phyloP scores from a whole-genome alignment of 2,329 filamentous ascomycete genomes.

The Trichoderma sp. region DNA sequence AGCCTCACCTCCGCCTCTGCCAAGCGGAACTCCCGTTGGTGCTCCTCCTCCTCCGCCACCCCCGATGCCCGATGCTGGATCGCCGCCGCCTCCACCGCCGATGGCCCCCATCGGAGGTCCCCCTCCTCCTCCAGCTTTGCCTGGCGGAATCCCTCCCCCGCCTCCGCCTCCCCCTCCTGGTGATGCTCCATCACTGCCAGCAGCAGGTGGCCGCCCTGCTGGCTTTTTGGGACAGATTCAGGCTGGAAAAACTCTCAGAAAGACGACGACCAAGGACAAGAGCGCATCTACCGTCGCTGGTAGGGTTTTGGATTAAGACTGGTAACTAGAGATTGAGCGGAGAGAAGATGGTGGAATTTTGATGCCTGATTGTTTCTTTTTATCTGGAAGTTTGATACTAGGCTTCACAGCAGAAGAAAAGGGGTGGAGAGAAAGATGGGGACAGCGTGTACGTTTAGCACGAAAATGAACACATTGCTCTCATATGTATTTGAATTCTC shows the following conservation, averaged over 20 bases:
- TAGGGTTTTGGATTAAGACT: slow-evolving; percentile 62
- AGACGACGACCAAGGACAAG: slow-evolving; percentile 87
- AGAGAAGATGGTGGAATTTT: not conserved
- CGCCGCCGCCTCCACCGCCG: slow-evolving; percentile 35
- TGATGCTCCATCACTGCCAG: slow-evolving; percentile 47
- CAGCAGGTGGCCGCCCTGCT: slow-evolving; percentile 53
- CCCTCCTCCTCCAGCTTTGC: slow-evolving; percentile 39
- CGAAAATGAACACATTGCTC: slow-evolving; percentile 10
- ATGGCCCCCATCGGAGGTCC: slow-evolving; percentile 35
- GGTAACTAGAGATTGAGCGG: not conserved
- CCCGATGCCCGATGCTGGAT: slow-evolving; percentile 31
- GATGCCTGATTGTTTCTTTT: not conserved
- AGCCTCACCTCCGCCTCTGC: slow-evolving; percentile 43
- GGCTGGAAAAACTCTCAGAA: slow-evolving; percentile 74
- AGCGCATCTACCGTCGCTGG: slow-evolving; percentile 73
- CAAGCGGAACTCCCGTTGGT: slow-evolving; percentile 34
- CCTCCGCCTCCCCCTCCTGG: slow-evolving; percentile 51
- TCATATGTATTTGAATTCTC: not conserved
- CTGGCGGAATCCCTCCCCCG: slow-evolving; percentile 42
- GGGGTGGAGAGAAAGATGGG: not conserved
- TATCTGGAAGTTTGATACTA: not conserved
- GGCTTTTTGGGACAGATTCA: slow-evolving; percentile 83
- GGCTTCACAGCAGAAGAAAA: not conserved
- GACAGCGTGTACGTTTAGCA: slow-evolving; percentile 13
- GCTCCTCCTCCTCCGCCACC: slow-evolving; percentile 37